phyloP scores from a whole-genome alignment of 2,329 filamentous ascomycete genomes.

The Lasiodiplodia hormozganensis region DNA sequence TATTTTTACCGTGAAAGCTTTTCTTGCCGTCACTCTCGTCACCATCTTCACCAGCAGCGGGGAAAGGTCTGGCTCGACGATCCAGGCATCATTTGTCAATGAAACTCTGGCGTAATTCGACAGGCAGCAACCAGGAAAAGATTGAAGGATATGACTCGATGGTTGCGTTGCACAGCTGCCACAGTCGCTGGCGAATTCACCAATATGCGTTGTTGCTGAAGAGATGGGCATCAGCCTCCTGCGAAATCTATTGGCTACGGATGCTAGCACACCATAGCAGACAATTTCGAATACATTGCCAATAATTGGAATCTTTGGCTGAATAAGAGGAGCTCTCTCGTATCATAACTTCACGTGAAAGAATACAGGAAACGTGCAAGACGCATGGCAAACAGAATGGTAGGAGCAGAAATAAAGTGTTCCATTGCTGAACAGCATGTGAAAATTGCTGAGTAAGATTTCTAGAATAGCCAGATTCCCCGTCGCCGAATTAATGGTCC shows the following conservation, averaged over 20 bases:
- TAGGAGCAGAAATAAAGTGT: not conserved
- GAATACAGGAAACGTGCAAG: not conserved
- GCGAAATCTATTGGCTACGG: not conserved
- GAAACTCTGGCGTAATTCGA: rapidly evolving
- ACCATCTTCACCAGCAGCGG: too few species aligned
- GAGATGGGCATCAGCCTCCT: not conserved
- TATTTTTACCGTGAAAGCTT: not conserved
- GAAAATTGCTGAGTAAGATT: not conserved
- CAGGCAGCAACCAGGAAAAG: too few species aligned
- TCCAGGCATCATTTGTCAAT: too few species aligned
- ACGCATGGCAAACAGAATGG: not conserved
- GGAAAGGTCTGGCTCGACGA: too few species aligned
- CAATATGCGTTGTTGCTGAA: too few species aligned
- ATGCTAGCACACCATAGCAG: constrained; percentile 27
- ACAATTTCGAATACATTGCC: constrained; percentile 33
- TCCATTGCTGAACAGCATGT: not conserved
- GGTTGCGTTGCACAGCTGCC: too few species aligned
- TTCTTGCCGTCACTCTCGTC: not conserved
- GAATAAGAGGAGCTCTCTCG: constrained; percentile 34
- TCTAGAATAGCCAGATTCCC: too few species aligned
- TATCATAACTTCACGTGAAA: not conserved
- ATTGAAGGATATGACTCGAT: too few species aligned
- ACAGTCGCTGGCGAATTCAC: too few species aligned
- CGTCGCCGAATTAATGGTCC: not conserved
- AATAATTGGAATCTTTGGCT: constrained; percentile 33